A percentile compares a stretch with the other conserved stretches of the same genome.
Evolutionary conservation across 2,329 filamentous ascomycete species (phyloP).

Genomic region (Leptodontidium sp.): DNA sequence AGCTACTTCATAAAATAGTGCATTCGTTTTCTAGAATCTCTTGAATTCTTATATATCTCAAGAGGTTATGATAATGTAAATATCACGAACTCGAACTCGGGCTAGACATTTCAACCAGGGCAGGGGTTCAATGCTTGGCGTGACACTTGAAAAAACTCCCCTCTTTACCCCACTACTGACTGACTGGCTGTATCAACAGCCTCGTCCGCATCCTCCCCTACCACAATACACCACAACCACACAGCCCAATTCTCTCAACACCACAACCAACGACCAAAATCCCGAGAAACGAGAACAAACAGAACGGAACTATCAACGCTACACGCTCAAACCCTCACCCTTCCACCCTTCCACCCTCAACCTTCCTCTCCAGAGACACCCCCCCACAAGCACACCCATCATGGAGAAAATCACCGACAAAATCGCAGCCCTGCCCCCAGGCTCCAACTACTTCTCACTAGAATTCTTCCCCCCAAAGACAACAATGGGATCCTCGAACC

Average conservation of each 20-base stretch:
- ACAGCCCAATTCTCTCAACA: neutral
- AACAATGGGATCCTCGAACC: conserved; percentile 91
- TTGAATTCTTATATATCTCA: no score
- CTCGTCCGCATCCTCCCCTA: conserved; percentile 10
- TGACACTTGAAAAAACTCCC: conserved; percentile 1
- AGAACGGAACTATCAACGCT: neutral
- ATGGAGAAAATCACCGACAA: conserved; percentile 90
- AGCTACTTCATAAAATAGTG: no score
- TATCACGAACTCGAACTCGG: neutral
- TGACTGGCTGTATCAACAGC: conserved; percentile 2
- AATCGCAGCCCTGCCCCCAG: conserved; percentile 85
- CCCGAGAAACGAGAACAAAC: neutral
- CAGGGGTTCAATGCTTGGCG: neutral
- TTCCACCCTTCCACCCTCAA: neutral
- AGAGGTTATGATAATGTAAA: neutral
- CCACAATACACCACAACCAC: neutral
- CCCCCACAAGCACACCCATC: neutral
- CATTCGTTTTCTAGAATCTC: no score
- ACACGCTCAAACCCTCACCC: neutral
- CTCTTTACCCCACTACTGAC: conserved; percentile 1
- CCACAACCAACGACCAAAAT: neutral
- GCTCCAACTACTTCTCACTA: conserved; percentile 89
- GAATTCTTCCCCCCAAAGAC: conserved; percentile 99
- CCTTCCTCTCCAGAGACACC: neutral
- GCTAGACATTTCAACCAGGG: neutral